Conservation (phyloP, 1,139 yeast species). For the Hemisphaericaspora xylofermentans region DNA sequence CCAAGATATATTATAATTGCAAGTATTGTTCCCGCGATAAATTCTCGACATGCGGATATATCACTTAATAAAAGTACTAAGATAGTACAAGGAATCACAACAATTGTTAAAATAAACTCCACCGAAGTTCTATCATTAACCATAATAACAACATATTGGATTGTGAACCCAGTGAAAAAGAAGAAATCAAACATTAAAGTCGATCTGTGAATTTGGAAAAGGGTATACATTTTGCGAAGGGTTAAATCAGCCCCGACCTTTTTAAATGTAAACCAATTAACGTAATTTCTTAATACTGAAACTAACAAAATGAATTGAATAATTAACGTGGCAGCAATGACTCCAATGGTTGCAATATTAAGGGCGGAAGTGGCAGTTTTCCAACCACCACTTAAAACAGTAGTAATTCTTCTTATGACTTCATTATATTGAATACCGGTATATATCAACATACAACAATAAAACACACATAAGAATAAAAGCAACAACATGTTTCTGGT, state of each 20-base stretch:
- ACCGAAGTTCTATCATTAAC: slow-evolving; percentile 36
- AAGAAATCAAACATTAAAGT: slow-evolving; percentile 48
- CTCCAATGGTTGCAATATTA: slow-evolving; percentile 47
- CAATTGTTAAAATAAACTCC: slow-evolving; percentile 51
- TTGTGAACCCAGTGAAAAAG: slow-evolving; percentile 54
- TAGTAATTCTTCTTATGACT: slow-evolving; percentile 27
- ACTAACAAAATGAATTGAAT: slow-evolving; percentile 33
- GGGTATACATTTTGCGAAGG: slow-evolving; percentile 39
- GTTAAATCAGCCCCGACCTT: slow-evolving; percentile 50
- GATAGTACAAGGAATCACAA: slow-evolving; percentile 49
- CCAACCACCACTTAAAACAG: slow-evolving; percentile 23
- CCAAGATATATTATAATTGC: slow-evolving; percentile 36
- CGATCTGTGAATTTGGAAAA: slow-evolving; percentile 44
- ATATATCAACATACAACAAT: slow-evolving; percentile 49
- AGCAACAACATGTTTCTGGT: slow-evolving; percentile 44
- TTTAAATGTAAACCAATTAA: slow-evolving; percentile 52
- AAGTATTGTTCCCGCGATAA: slow-evolving; percentile 24
- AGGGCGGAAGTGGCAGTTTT: slow-evolving; percentile 32
- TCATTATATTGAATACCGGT: slow-evolving; percentile 53
- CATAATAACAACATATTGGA: slow-evolving; percentile 53
- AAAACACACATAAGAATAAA: slow-evolving; percentile 43
- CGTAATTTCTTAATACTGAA: slow-evolving; percentile 38
- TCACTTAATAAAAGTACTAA: slow-evolving; percentile 38
- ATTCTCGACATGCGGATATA: slow-evolving; percentile 41
- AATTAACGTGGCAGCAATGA: slow-evolving; percentile 41